phyloP scores from a whole-genome alignment of 2,329 filamentous ascomycete genomes.

The Claviceps fusiformis region DNA sequence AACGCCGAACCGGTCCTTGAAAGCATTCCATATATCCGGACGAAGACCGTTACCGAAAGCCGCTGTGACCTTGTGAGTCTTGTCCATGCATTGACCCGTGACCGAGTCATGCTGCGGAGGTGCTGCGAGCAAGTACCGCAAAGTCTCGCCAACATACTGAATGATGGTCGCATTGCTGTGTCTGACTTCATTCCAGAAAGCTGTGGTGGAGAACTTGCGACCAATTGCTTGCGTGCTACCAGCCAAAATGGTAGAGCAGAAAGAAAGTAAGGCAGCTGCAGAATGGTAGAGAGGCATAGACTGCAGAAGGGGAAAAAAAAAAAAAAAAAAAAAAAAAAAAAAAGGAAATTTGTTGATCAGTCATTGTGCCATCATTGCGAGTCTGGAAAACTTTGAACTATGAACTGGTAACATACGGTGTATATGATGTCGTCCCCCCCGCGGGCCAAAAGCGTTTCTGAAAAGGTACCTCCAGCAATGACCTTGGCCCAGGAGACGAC shows the following conservation, averaged over 20 bases:
- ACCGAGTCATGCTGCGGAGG: conserved; percentile 46
- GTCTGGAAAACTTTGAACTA: neutral
- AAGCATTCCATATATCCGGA: conserved; percentile 72
- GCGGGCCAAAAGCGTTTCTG: conserved; percentile 39
- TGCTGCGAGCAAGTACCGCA: conserved; percentile 64
- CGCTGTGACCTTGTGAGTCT: conserved; percentile 55
- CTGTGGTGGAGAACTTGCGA: conserved; percentile 62
- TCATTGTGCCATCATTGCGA: neutral
- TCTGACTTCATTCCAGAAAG: conserved; percentile 67
- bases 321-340: neutral
- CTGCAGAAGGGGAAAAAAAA: conserved; percentile 13
- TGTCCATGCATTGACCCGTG: conserved; percentile 57
- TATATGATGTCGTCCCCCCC: conserved; percentile 56
- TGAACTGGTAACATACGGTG: conserved; percentile 39
- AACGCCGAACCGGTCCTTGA: conserved; percentile 70
- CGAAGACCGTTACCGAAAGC: conserved; percentile 78
- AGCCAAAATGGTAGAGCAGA: conserved; percentile 43
- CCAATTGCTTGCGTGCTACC: conserved; percentile 59
- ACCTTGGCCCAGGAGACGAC: conserved; percentile 62
- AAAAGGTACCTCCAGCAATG: conserved; percentile 28
- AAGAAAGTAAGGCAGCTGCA: conserved; percentile 59
- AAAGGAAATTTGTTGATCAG: neutral
- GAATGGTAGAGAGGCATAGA: conserved; percentile 86
- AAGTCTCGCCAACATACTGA: conserved; percentile 81
- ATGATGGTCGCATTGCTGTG: conserved; percentile 58